Evolutionary conservation across 345 rosid genomes (phyloP).

Genomic region (thale cress (Arabidopsis thaliana)): DNA sequence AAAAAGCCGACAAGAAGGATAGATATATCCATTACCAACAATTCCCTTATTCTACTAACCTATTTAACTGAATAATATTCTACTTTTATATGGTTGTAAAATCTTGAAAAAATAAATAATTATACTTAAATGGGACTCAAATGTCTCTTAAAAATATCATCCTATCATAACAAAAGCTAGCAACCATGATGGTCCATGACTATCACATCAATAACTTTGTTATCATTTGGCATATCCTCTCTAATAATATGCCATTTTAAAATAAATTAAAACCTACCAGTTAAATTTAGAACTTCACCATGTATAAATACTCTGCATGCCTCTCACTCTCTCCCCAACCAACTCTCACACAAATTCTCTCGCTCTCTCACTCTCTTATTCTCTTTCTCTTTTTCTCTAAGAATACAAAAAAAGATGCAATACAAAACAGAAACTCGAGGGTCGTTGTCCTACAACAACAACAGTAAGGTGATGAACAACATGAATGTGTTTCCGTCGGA

Average conservation of each 20-base stretch:
- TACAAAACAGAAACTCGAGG: conserved; percentile 42
- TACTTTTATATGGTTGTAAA: neutral
- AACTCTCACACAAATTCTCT: neutral
- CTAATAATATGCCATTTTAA: neutral
- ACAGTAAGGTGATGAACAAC: conserved; percentile 30
- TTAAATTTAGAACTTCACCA: conserved; percentile 10
- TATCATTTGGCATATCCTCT: conserved; percentile 16
- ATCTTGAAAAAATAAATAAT: neutral
- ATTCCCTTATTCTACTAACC: conserved; percentile 17
- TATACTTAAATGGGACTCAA: neutral
- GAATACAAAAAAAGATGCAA: conserved; percentile 33
- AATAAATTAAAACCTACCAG: neutral
- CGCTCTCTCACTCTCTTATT: neutral
- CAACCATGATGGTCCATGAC: conserved; percentile 20
- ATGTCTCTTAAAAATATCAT: neutral
- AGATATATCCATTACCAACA: neutral
- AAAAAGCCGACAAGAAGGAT: conserved; percentile 29
- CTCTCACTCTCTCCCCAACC: conserved; percentile 24
- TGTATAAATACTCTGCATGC: conserved; percentile 38
- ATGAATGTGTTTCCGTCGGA: conserved; percentile 43
- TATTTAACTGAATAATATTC: conserved; percentile 23
- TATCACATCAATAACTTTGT: conserved; percentile 38
- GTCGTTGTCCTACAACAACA: conserved; percentile 17
- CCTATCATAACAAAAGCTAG: conserved; percentile 4
- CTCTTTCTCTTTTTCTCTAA: conserved; percentile 6